A percentile compares a stretch with the other conserved stretches of the same genome.
These are phyloP conservation scores for Globisporangium okanoganense DNA, from an alignment of 352 stramenopile species.

Conservation along the genomic window DNA sequence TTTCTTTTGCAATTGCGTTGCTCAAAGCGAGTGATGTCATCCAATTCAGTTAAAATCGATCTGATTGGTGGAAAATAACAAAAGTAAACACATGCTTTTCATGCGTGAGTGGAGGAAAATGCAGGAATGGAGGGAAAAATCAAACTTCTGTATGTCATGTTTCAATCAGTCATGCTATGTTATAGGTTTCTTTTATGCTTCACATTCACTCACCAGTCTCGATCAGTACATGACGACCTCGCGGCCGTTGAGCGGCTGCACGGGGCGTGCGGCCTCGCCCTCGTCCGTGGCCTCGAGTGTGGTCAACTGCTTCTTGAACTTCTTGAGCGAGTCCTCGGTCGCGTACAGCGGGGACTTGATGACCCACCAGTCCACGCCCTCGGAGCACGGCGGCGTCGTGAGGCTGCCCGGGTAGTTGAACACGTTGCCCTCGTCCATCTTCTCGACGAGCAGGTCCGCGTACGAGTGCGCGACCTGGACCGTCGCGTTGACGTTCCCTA, in stretches of 20 bases:
- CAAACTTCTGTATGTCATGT: not conserved
- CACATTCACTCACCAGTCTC: not conserved
- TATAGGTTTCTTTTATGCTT: not conserved
- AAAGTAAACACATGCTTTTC: too few relatives aligned
- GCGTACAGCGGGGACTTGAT: conserved; percentile 20
- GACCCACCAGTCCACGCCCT: conserved; percentile 66
- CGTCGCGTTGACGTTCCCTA: conserved; percentile 11
- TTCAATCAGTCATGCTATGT: not conserved
- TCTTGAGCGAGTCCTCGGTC: conserved; percentile 4
- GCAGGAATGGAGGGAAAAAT: too few relatives aligned
- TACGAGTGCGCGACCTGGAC: conserved; percentile 17
- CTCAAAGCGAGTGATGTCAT: not conserved
- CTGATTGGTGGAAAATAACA: too few relatives aligned
- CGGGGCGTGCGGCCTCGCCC: conserved; percentile 9
- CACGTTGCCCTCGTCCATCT: conserved; percentile 19
- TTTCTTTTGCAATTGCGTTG: conserved; percentile 1
- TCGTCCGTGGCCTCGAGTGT: conserved; percentile 15
- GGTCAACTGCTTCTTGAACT: conserved; percentile 16
- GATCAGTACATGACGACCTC: conserved; percentile 10
- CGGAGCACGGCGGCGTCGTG: conserved; percentile 47
- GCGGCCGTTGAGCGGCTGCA: conserved; percentile 17
- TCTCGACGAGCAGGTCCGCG: conserved; percentile 7
- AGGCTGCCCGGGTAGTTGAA: conserved; percentile 77
- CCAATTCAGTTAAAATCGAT: too few relatives aligned
- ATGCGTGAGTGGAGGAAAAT: too few relatives aligned